Evolutionary conservation across 2,329 filamentous ascomycete genomes (phyloP), one percentile per base, ranked within the genome.

Genomic region (Fusarium decemcellulare): DNA sequence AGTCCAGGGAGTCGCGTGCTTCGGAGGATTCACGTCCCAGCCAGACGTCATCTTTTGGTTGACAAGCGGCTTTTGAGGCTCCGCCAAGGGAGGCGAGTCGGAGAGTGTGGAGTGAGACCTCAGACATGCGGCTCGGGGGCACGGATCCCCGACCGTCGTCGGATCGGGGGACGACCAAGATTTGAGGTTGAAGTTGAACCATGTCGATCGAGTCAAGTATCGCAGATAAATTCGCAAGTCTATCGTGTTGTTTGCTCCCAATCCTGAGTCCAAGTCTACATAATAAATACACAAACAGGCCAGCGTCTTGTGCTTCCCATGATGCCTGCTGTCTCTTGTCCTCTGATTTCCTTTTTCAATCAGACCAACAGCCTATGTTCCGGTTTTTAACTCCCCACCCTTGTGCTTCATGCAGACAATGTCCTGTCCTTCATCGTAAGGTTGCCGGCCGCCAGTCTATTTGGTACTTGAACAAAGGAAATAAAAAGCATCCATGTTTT

Each of bases 401-500:
- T 61, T 69, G 56, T 73, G 65, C 68, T 63, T 74, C 66, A 65
- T 75, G 74, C 65, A 73, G 70, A 67, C 61, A 73, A 60, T 65
- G 61, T 58, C 71, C 59, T 72, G 64, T 71, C 68, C 65, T 63
- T 76, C 63, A 65, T 75, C 72, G 55, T 76, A 63, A 74, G 67
- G 71, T 72, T 70, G 68, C 73, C 70, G 59, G 59, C 70, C 65
- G 57, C 72, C 72, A 72, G 70, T 76, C 74, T 76, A 76, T 76
- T 67, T 67, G 67, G 59, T 68, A 68, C 66, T 66, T 72, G 65
- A 75, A 70, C 65, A 71, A 76, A 73, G 56, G 44, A 68, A 68
- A 72, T 32, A 58, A 65, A 66, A 67, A 57, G 54, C 54, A 73
- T 68, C 68, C 63, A 68, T 61, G 32, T 40, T 61, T 23, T 42